A percentile compares a stretch with the other conserved stretches of the same genome.
Evolutionary conservation across 2,329 filamentous ascomycete genomes (phyloP).

Genomic region (Fusarium beomiforme): DNA sequence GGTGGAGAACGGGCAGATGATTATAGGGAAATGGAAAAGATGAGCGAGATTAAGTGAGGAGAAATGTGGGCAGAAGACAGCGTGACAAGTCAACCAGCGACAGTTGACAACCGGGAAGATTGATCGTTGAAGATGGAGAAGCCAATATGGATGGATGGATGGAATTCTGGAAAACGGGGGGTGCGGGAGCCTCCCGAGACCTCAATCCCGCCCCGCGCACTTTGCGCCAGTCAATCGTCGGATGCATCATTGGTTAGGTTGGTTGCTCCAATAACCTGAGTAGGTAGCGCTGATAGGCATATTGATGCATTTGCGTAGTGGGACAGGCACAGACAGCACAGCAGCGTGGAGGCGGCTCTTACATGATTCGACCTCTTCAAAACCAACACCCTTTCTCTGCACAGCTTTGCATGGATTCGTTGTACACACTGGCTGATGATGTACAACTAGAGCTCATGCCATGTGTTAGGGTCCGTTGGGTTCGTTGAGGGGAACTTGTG

Average conservation of each 20-base stretch:
- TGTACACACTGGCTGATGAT: neutral
- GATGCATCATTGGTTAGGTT: slow-evolving; percentile 26
- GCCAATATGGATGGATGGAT: no score
- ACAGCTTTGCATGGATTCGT: slow-evolving; percentile 8
- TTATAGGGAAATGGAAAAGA: slow-evolving; percentile 6
- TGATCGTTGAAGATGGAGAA: slow-evolving; percentile 8
- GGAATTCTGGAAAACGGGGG: slow-evolving; percentile 25
- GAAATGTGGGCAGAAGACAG: neutral
- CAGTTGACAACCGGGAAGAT: neutral
- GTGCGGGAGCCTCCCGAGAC: slow-evolving; percentile 39
- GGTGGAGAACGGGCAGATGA: slow-evolving; percentile 12
- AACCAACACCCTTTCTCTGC: neutral
- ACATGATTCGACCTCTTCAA: slow-evolving; percentile 6
- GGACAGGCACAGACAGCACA: slow-evolving; percentile 3
- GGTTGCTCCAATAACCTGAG: neutral
- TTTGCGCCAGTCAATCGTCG: slow-evolving; percentile 29
- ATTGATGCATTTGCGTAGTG: slow-evolving; percentile 20
- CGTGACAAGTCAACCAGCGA: neutral
- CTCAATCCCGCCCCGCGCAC: slow-evolving; percentile 32
- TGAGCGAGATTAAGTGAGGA: neutral
- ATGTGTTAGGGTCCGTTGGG: slow-evolving; percentile 21
- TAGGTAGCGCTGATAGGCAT: slow-evolving; percentile 14
- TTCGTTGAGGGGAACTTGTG: slow-evolving; percentile 9
- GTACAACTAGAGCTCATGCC: slow-evolving; percentile 23
- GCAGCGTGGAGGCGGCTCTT: slow-evolving; percentile 15